These are phyloP conservation scores for Melampsora larici-populina DNA, from an alignment of 1,284 basidiomycete species.

Conservation along the genomic window DNA sequence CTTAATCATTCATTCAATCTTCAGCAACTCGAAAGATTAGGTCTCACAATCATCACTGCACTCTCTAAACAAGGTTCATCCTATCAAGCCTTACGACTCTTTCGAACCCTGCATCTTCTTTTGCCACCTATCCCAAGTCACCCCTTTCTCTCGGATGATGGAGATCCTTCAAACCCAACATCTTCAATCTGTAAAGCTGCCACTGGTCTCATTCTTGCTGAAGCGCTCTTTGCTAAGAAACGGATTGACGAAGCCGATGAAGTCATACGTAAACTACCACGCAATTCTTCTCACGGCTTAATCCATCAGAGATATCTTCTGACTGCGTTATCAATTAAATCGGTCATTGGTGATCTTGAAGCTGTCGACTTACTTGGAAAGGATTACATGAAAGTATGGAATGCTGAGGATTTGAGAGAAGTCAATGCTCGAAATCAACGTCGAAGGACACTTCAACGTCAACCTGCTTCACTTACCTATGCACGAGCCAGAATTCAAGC, in stretches of 20 bases:
- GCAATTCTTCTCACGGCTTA: conserved; percentile 16
- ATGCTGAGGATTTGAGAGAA: neutral
- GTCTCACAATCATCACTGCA: conserved; percentile 19
- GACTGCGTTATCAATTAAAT: conserved; percentile 25
- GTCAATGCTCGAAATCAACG: conserved; percentile 26
- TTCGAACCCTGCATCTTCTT: conserved; percentile 30
- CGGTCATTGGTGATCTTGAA: conserved; percentile 15
- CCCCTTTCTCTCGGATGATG: too few species aligned
- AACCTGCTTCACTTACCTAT: conserved; percentile 17
- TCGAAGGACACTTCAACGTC: conserved; percentile 14
- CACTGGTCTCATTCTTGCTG: conserved; percentile 18
- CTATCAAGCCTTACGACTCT: conserved; percentile 25
- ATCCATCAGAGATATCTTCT: conserved; percentile 30
- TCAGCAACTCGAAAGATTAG: conserved; percentile 6
- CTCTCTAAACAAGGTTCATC: conserved; percentile 40
- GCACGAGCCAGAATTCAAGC: conserved; percentile 40
- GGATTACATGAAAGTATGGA: conserved; percentile 14
- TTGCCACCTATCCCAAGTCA: too few species aligned
- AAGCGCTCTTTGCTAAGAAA: conserved; percentile 28
- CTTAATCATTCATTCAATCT: neutral
- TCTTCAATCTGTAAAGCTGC: conserved; percentile 6
- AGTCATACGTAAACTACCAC: conserved; percentile 9
- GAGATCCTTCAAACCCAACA: neutral
- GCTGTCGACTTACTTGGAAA: conserved; percentile 9
- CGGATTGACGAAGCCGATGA: conserved; percentile 23